Evolutionary conservation across 2,329 filamentous ascomycete species (phyloP).

Genomic region (Beauveria asiatica): DNA sequence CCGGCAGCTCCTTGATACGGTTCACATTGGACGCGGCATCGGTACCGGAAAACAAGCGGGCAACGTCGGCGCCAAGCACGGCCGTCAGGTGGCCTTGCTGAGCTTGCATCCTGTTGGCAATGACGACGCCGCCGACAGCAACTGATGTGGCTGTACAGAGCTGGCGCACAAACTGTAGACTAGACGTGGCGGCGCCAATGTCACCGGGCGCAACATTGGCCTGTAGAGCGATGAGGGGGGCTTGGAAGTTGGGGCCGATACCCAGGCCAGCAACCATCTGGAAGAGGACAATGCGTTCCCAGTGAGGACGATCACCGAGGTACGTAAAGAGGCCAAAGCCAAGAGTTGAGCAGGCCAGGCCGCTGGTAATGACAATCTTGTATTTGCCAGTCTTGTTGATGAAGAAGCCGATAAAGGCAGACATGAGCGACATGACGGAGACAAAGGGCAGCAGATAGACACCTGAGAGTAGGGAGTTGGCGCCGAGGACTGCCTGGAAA

Average conservation of each 20-base stretch:
- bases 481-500: slow-evolving; percentile 67
- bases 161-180: slow-evolving; percentile 60
- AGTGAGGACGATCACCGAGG: slow-evolving; percentile 46
- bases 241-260: slow-evolving; percentile 61
- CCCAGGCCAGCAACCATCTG: slow-evolving; percentile 57
- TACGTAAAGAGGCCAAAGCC: slow-evolving; percentile 58
- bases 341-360: slow-evolving; percentile 50
- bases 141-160: slow-evolving; percentile 60
- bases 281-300: slow-evolving; percentile 49
- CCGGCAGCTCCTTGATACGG: slow-evolving; percentile 43
- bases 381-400: slow-evolving; percentile 61
- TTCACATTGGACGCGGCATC: slow-evolving; percentile 53
- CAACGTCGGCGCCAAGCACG: slow-evolving; percentile 42
- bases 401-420: slow-evolving; percentile 46
- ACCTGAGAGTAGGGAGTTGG: slow-evolving; percentile 61
- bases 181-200: slow-evolving; percentile 60
- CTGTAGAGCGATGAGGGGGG: slow-evolving; percentile 60
- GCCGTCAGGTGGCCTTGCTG: slow-evolving; percentile 39
- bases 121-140: slow-evolving; percentile 69
- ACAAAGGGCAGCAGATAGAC: slow-evolving; percentile 67
- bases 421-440: slow-evolving; percentile 56
- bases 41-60: slow-evolving; percentile 45
- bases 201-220: slow-evolving; percentile 52
- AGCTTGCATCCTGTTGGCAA: slow-evolving; percentile 64
- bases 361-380: slow-evolving; percentile 49